Base-by-base conservation (phyloP, 768 basidiomycete genomes). In the Hypholoma sublateritium region DNA sequence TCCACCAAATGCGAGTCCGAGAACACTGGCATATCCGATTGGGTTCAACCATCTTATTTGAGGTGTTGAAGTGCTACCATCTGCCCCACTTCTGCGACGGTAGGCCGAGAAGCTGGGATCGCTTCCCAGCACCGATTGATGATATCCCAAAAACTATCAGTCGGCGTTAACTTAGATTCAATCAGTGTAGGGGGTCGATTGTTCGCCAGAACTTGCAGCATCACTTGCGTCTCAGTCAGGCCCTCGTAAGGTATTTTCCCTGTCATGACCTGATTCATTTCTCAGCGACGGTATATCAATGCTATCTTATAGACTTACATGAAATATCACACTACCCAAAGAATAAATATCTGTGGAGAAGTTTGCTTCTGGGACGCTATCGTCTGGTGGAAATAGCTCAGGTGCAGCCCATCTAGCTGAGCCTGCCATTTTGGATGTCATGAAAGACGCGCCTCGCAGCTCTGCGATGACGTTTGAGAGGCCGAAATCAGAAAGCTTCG, bases 401-500 rank as follows among this genome's bases (percentile, higher is more conserved):
- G 70, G 74, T 34, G 74, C 75, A 5, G 66, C 70, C 70, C 72
- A 76, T 34, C 71, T 65, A 19, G 73, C 54, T 9, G 65, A 68
- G 2, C 74, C 69, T 28, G 64, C 63, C 22, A 74, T 50, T 6
- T 67, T 64, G 5, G 69, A 69, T 1, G 68, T 66, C 58, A 65
- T 45, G 51, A 69, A 71, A 5, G 64, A 63, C 1, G 52, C 53
- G 4, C 59, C 55, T 28, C 62, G 56, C 19, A 62, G 50, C 25
- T 64, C 62, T 11, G 57, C 63, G 32, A 68, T 57, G 22, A 74
- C 62, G 13, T 59, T 60, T 11, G 71, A 70, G 14, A 77, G 64
- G 7, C 75, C 75, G 19, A 74, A 75, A 61, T 75, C 76, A 17
- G 67, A 69, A 9, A 77, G 62, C 46, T 66, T 68, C 0, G 71